Base-by-base conservation (phyloP, 1,284 basidiomycete species). In the Hymenochaete sp. region DNA sequence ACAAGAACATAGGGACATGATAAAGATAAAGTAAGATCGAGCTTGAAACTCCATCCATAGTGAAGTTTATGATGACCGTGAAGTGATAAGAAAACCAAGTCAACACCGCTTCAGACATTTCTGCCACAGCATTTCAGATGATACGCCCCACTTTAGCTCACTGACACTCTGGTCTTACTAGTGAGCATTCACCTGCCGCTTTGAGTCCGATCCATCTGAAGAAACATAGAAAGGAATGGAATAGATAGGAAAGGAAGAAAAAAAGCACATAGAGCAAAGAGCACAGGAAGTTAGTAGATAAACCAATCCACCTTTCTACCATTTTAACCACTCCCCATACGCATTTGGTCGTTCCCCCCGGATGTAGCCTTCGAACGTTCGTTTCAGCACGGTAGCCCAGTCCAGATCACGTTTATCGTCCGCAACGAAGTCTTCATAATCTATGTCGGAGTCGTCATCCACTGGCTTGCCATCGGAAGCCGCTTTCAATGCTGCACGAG, bases 351-450 rank as follows among this genome's bases (percentile, higher is more conserved):
- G 67, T 65, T 95, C 92, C 14, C 83, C 87, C 36, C 92, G 76
- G 47, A 95, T 59, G 62, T 87, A 95, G 24, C 79, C 74, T 66
- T 96, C 92, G 57, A 93, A 95, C 36, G 88, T 92, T 57, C 92
- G 72, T 67, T 96, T 96, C 51, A 95, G 62, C 26, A 93, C 88
- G 5, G 90, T 84, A 19, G 84, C 74, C 92, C 92, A 96, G 57
- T 85, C 79, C 53, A 95, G 66, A 61, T 96, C 93, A 39, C 79
- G 71, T 59, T 79, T 75, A 59, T 82, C 72, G 32, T 65, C 55
- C 62, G 55, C 57, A 3, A 73, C 62, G 35, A 57, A 56, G 32
- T 75, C 71, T 35, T 64, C 64, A 27, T 63, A 61, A 33, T 63
- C 62, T 14, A n/a, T n/a, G 3, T 49, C 48, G 32, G 35, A 29